Evolutionary conservation across 345 rosid genomes (phyloP).

Genomic region (Populus davidiana): DNA sequence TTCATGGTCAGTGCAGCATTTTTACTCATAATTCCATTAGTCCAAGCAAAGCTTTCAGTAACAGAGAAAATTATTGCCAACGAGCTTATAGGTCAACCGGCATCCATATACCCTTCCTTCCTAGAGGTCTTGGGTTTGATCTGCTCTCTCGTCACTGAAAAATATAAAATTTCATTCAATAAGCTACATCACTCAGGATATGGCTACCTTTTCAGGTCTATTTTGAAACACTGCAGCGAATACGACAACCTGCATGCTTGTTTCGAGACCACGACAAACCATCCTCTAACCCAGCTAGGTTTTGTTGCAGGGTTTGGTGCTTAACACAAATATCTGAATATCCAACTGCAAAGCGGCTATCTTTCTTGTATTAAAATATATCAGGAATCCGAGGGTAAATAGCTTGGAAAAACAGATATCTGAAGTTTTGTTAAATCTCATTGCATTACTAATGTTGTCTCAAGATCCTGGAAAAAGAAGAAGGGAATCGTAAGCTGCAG

Average conservation of each 20-base stretch:
- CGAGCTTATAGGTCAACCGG: not conserved
- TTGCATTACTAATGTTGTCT: not conserved
- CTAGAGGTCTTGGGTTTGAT: not conserved
- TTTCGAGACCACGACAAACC: not conserved
- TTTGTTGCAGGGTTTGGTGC: not conserved
- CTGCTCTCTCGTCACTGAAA: not conserved
- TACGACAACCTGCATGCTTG: not conserved
- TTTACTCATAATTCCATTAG: not conserved
- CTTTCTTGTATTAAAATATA: not conserved
- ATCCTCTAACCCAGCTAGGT: not conserved
- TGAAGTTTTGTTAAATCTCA: not conserved
- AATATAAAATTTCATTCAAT: not conserved
- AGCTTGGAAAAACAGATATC: not conserved
- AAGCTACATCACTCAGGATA: not conserved
- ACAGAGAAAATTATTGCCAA: not conserved
- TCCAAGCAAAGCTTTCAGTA: not conserved
- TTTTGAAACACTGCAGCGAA: not conserved
- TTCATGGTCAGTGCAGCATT: not conserved
- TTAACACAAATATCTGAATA: not conserved
- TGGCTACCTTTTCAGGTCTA: not conserved
- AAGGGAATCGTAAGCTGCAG: not conserved
- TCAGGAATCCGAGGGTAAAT: not conserved
- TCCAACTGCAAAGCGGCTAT: not conserved
- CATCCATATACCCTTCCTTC: not conserved
- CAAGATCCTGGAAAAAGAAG: not conserved